Evolutionary conservation across 345 rosid species (phyloP).

Genomic region (Brassica rapa): DNA sequence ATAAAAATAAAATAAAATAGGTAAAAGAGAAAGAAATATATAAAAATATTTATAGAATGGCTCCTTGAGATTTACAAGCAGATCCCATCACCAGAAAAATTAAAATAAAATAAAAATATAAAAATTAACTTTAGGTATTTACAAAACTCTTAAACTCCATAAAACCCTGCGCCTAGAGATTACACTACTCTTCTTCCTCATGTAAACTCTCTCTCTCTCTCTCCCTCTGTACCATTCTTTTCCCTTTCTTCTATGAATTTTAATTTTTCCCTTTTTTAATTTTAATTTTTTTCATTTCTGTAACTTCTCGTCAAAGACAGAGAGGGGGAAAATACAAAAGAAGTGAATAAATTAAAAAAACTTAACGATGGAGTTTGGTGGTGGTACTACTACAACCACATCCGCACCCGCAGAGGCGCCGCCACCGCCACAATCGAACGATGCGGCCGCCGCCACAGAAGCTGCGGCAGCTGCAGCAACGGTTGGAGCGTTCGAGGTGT

Average conservation of each 20-base stretch:
- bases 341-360: background rate
- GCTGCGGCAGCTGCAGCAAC: conserved; percentile 36
- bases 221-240: background rate
- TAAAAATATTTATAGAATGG: conserved; percentile 32
- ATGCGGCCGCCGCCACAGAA: conserved; percentile 33
- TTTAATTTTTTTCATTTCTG: conserved; percentile 11
- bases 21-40: background rate
- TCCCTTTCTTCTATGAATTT: conserved; percentile 24
- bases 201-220: conserved; percentile 36
- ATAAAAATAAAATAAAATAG: conserved; percentile 27
- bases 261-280: conserved; percentile 21
- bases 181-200: conserved; percentile 51
- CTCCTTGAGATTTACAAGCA: conserved; percentile 78
- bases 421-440: conserved; percentile 17
- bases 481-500: conserved; percentile 37
- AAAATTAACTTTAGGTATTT: conserved; percentile 28
- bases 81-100: conserved; percentile 56
- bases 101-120: conserved; percentile 17
- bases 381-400: conserved; percentile 23
- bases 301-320: conserved; percentile 40
- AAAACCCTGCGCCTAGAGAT: conserved; percentile 53
- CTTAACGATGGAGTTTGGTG: conserved; percentile 30
- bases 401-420: background rate
- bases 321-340: conserved; percentile 1
- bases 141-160: conserved; percentile 46